Evolutionary conservation across 305 asterid genomes (phyloP), one percentile per base, ranked within the genome.

Genomic region (Fraxinus dipetala): DNA sequence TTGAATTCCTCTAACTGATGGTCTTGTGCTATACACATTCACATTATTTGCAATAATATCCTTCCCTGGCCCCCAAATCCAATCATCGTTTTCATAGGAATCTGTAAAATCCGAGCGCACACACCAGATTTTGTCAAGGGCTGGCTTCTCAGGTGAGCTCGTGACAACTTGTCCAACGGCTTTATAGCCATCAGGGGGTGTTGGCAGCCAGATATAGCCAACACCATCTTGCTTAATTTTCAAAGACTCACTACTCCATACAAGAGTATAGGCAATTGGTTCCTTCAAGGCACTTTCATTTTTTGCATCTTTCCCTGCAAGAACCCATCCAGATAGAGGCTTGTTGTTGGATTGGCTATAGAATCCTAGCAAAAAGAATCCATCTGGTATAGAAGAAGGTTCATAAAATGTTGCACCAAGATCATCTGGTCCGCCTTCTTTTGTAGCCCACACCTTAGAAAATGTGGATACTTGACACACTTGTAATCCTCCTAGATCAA

Each of bases 381-480:
- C 98, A 78, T 95, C 87, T 2, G 98, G 98, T 14, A 92, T 6
- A 4, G 89, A 20, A 31, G 93, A 54, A 2, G 98, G 97, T 48
- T 93, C 97, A 69, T 85, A 95, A 63, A 95, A 88, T 1, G 97
- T 84, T 0, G 94, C 93, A 4, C 99, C 99, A 14, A 78, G 89
- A 83, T 92, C 81, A 74, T 90, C 95, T 1, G 93, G 94, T 65
- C 98, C 98, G 43, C 97, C 97, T 88, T 92, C 95, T 26, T 77
- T 80, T 6, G 87, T 80, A 1, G 89, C 86, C 98, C 99, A 95
- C 72, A 92, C 75, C 77, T 89, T 88, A 84, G 78, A 75, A 73
- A 93, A 87, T 14, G 78, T 77, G 16, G 95, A 84, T 5, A 87
- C 83, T 80, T 95, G 92, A 36, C 86, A 45, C 28, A 93, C 81